A percentile compares a stretch with the other conserved stretches of the same genome.
Evolutionary conservation across 768 basidiomycete genomes (phyloP).

Genomic region (Xerocomellus chrysenteron): DNA sequence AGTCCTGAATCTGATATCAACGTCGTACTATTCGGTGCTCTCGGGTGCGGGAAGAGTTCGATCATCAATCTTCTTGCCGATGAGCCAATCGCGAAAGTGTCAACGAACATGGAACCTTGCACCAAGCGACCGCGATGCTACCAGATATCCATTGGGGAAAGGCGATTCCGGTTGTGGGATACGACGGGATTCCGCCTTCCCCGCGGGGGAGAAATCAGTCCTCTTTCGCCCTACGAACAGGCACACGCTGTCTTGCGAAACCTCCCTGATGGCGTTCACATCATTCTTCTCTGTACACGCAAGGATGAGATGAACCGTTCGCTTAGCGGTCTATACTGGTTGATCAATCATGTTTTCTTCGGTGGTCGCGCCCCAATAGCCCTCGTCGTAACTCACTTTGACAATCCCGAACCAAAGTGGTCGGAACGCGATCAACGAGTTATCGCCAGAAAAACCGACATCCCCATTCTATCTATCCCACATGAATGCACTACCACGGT

Average conservation of each 20-base stretch:
- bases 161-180: constrained; percentile 22
- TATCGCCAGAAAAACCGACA: constrained; percentile 2
- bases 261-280: constrained; percentile 31
- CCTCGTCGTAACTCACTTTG: constrained; percentile 36
- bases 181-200: constrained; percentile 24
- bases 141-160: background rate
- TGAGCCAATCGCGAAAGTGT: constrained; percentile 21
- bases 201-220: background rate
- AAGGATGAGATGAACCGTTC: constrained; percentile 29
- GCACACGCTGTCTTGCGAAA: constrained; percentile 26
- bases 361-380: constrained; percentile 31
- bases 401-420: constrained; percentile 29
- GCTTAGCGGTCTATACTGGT: constrained; percentile 29
- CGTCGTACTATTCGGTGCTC: constrained; percentile 15
- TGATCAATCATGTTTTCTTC: constrained; percentile 37
- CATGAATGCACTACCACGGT: background rate
- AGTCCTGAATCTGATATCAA: constrained; percentile 2
- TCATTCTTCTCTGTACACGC: constrained; percentile 36
- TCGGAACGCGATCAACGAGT: constrained; percentile 29
- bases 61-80: constrained; percentile 21
- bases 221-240: constrained; percentile 14
- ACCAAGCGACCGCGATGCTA: constrained; percentile 25
- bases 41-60: constrained; percentile 20
- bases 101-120: constrained; percentile 25
- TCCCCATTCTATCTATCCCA: background rate